Conservation (phyloP, 2,329 filamentous ascomycete species). For the Mycosphaerella sp. region DNA sequence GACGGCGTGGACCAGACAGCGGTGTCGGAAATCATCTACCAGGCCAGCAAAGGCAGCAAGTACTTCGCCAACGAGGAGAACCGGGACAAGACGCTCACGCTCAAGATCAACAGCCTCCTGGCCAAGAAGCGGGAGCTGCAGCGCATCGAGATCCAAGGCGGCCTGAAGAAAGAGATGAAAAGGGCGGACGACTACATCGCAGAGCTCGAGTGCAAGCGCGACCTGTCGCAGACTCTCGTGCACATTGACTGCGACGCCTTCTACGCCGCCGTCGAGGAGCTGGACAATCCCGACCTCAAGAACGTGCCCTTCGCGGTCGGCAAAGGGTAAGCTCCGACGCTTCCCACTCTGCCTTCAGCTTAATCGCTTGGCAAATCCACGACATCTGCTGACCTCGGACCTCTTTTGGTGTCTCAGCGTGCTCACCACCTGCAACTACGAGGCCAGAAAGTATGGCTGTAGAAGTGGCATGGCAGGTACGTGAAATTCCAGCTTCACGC, state of each 20-base stretch:
- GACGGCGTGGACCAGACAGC: conserved; percentile 89
- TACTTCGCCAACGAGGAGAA: conserved; percentile 88
- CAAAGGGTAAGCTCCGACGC: conserved; percentile 35
- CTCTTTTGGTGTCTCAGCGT: conserved; percentile 38
- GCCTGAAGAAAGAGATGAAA: conserved; percentile 61
- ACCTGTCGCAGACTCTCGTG: conserved; percentile 77
- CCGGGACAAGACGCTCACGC: conserved; percentile 72
- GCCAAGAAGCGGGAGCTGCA: conserved; percentile 69
- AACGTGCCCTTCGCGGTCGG: conserved; percentile 89
- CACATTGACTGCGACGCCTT: conserved; percentile 98
- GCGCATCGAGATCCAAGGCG: conserved; percentile 52
- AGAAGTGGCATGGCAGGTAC: conserved; percentile 77
- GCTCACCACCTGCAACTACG: conserved; percentile 73
- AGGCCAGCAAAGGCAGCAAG: conserved; percentile 92
- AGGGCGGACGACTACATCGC: conserved; percentile 74
- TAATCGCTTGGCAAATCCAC: neutral
- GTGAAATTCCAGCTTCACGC: no score
- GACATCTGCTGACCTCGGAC: no score
- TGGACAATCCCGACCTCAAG: conserved; percentile 70
- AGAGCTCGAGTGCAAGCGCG: conserved; percentile 69
- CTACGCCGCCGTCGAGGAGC: conserved; percentile 84
- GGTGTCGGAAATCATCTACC: conserved; percentile 94
- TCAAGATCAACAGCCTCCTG: conserved; percentile 76
- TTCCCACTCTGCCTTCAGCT: neutral
- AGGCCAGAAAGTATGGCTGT: conserved; percentile 81